Evolutionary conservation across 2,329 filamentous ascomycete species (phyloP), one percentile per base, ranked within the genome.

Genomic region (Nothophoma quercina): DNA sequence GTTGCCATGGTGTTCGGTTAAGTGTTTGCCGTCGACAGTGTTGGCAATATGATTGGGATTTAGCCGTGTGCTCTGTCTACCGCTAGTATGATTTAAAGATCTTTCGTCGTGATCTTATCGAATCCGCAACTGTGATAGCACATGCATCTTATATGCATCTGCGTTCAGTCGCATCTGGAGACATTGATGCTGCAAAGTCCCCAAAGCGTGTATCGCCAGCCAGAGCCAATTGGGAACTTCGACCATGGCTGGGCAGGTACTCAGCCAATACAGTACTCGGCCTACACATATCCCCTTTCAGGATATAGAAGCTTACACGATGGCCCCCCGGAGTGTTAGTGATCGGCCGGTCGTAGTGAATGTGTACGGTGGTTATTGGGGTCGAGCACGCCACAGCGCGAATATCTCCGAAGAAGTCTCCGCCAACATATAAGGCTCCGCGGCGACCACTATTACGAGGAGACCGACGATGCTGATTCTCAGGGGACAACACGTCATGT

Each of bases 1-100:
- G 40, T 40, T 5, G 54, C 10, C 59, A 63, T 63, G n/a, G 16
- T 54, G 15, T 13, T 32, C 40, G 28, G n/a, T 29, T 5, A 45
- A 15, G 28, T 16, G 12, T 12, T 5, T 33, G 29, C 15, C 34
- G 8, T 33, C 16, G 18, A 18, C 18, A 15, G n/a, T 18, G 3
- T 8, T 18, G 35, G 18, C 7, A 15, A 15, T 12, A 7, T 4
- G 13, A 4, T 23, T 16, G 34, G 25, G 21, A 38, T 5, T n/a
- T 19, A n/a, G 12, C 22, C 25, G 34, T 7, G 22, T n/a, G n/a
- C n/a, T n/a, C n/a, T n/a, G n/a, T n/a, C n/a, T n/a, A n/a, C n/a
- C n/a, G n/a, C n/a, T n/a, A n/a, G n/a, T n/a, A n/a, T n/a, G n/a
- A n/a, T n/a, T n/a, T n/a, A n/a, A n/a, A n/a, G n/a, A n/a, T n/a